Evolutionary conservation across 306 rosid species (phyloP).

Genomic region (Erythrophleum fordii): DNA sequence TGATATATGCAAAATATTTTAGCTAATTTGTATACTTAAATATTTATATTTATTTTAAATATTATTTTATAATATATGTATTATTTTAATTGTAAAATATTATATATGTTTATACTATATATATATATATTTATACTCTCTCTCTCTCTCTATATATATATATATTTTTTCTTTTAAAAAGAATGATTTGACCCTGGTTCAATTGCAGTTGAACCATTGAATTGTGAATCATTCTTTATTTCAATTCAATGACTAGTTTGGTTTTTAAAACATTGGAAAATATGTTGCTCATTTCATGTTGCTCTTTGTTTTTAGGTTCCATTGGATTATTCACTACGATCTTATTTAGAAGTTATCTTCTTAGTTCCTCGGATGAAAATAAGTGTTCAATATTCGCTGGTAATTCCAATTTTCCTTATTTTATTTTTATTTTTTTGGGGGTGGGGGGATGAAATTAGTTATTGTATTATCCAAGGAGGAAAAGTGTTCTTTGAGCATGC

Average conservation of each 20-base stretch:
- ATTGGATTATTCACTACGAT: conserved; percentile 60
- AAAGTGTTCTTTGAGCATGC: not conserved
- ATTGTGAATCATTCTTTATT: not conserved
- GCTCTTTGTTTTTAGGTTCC: conserved; percentile 49
- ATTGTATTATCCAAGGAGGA: not conserved
- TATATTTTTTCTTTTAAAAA: too few species aligned
- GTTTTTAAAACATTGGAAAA: not conserved
- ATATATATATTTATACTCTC: too few species aligned
- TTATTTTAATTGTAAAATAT: not conserved
- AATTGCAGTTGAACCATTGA: not conserved
- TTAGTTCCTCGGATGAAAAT: conserved; percentile 66
- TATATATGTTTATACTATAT: not conserved
- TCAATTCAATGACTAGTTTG: not conserved
- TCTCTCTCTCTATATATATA: too few species aligned
- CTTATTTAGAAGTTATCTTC: conserved; percentile 66
- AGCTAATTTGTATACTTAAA: not conserved
- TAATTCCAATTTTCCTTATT: conserved; percentile 24
- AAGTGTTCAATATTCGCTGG: conserved; percentile 57
- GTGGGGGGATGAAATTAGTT: conserved; percentile 1
- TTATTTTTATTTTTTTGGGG: too few species aligned
- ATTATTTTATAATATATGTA: not conserved
- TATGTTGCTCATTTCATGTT: conserved; percentile 25
- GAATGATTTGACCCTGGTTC: not conserved
- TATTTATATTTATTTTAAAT: not conserved
- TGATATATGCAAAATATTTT: too few species aligned